These are phyloP conservation scores for Brasenia schreberi DNA, from an alignment of 164 flowering plant species.

Conservation along the genomic window DNA sequence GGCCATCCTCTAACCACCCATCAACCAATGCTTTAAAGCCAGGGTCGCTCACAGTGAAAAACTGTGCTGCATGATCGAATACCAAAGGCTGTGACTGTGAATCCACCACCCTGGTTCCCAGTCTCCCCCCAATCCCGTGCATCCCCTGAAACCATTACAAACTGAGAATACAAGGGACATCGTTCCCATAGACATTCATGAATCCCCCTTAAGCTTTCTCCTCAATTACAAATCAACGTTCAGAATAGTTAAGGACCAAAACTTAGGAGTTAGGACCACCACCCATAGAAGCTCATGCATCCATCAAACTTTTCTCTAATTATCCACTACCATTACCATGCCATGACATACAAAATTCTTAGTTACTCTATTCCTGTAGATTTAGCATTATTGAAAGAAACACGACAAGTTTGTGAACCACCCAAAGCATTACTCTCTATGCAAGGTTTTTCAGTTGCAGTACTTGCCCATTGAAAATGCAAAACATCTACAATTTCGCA, in stretches of 20 bases:
- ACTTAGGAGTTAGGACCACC: too few relatives aligned
- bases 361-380: too few relatives aligned
- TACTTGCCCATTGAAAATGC: too few relatives aligned
- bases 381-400: too few relatives aligned
- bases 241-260: too few relatives aligned
- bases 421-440: not conserved
- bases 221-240: too few relatives aligned
- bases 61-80: conserved; percentile 96
- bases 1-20: conserved; percentile 58
- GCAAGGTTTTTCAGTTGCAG: too few relatives aligned
- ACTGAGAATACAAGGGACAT: not conserved
- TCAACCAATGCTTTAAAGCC: conserved; percentile 57
- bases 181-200: too few relatives aligned
- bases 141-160: conserved; percentile 36
- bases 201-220: too few relatives aligned
- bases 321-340: not conserved
- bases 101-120: conserved; percentile 82
- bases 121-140: conserved; percentile 94
- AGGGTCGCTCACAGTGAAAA: conserved; percentile 69
- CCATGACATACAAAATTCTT: not conserved
- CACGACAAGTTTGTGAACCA: not conserved
- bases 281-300: too few relatives aligned
- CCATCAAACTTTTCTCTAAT: too few relatives aligned
- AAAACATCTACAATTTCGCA: too few relatives aligned
- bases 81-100: conserved; percentile 38